Evolutionary conservation across 2,329 filamentous ascomycete species (phyloP).

Genomic region (Phialemoniopsis sp.): DNA sequence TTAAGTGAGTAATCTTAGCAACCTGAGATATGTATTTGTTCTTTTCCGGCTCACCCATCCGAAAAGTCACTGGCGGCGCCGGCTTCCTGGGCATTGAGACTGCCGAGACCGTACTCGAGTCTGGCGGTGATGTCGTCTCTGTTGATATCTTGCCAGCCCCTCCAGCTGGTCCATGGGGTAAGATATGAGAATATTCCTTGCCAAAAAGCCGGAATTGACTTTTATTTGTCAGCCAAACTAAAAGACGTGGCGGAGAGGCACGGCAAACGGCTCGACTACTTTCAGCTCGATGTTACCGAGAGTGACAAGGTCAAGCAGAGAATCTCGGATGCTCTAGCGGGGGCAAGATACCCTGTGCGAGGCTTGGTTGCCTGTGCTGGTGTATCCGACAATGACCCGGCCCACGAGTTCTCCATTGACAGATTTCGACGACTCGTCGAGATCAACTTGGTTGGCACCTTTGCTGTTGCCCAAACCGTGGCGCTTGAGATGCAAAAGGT

Average conservation of each 20-base stretch:
- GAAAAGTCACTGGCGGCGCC: slow-evolving; percentile 18
- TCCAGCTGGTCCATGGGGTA: slow-evolving; percentile 13
- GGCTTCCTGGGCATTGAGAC: slow-evolving; percentile 15
- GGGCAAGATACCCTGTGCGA: slow-evolving; percentile 16
- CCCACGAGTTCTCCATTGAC: too few species aligned
- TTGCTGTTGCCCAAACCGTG: slow-evolving; percentile 31
- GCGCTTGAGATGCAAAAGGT: slow-evolving; percentile 37
- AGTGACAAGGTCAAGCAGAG: too few species aligned
- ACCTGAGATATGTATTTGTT: too few species aligned
- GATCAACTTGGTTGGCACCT: slow-evolving; percentile 35
- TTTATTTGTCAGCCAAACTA: too few species aligned
- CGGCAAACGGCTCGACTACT: slow-evolving; percentile 12
- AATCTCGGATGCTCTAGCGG: slow-evolving; percentile 10
- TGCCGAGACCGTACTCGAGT: slow-evolving; percentile 18
- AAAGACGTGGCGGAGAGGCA: too few species aligned
- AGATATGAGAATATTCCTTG: too few species aligned
- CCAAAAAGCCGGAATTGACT: too few species aligned
- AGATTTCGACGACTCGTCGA: too few species aligned
- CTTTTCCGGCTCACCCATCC: too few species aligned
- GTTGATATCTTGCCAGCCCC: slow-evolving; percentile 17
- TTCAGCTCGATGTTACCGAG: slow-evolving; percentile 14
- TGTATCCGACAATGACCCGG: slow-evolving; percentile 17
- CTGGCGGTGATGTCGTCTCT: slow-evolving; percentile 25
- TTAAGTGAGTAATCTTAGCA: too few species aligned
- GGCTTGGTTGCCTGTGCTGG: slow-evolving; percentile 26